Evolutionary conservation across 192 early-diverging fungal species (phyloP), one percentile per base, ranked within the genome.

Genomic region (Powellomyces hirtus): DNA sequence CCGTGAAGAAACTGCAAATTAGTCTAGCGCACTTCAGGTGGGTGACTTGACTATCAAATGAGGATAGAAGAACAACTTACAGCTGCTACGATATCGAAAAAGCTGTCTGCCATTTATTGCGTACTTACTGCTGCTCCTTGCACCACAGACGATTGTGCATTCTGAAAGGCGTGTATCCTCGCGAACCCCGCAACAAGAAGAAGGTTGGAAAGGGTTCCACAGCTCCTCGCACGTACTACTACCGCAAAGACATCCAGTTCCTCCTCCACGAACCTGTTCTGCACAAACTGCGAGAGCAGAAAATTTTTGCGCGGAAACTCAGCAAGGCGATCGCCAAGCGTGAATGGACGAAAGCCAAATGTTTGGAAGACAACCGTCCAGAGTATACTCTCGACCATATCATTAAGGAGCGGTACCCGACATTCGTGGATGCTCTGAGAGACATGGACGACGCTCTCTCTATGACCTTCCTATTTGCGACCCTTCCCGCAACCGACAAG

Each of bases 361-460:
- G 72, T n/a, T 71, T 98, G 35, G 82, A 92, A 40, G 80, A 86
- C 34, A 82, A 87, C 70, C 88, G 84, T 57, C 97, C 97, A 2
- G 80, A 89, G 64, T 96, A 94, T 75, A 91, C 84, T 18, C 79
- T 98, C 58, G 91, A 99, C 73, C 95, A 97, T 63, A 80, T 99
- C 68, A 89, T 99, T 68, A 91, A 92, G 60, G 97, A 99, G 79
- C 86, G 94, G 77, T 98, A 98, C 80, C 96, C 96, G 42, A 85
- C 91, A 16, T 98, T 98, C 73, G 81, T 81, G 42, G 94, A 96
- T 78, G 96, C 96, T 8, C 78, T 97, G 42, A 86, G 92, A 49
- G 97, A 99, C 73, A 77, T 99, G 33, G 94, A 97, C 81, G 97
- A 99, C 75, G 95, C 94, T n/a, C 82, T 99, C 38, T 97, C 92